phyloP scores from a whole-genome alignment of 257 asterid species.

The Solanum piurae region DNA sequence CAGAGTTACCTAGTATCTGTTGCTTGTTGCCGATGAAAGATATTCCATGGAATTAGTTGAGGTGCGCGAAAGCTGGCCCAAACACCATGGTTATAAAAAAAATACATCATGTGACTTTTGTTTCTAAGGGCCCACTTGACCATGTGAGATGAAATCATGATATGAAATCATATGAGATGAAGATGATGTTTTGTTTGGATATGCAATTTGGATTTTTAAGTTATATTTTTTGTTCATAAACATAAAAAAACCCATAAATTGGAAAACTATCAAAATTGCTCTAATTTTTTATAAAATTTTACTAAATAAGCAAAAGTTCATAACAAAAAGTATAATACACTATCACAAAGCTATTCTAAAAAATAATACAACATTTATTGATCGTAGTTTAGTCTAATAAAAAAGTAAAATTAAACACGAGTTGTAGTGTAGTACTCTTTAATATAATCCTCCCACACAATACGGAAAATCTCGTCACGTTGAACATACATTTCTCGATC shows the following conservation, averaged over 20 bases:
- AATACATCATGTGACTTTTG: background rate
- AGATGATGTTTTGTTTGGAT: background rate
- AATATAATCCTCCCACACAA: background rate
- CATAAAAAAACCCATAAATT: background rate
- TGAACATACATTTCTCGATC: background rate
- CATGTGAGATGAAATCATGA: background rate
- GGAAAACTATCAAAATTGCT: background rate
- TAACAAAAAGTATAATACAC: background rate
- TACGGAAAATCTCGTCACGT: background rate
- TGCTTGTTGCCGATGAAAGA: background rate
- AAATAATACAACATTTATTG: background rate
- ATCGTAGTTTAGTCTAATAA: background rate
- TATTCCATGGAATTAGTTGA: background rate
- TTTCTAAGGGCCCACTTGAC: background rate
- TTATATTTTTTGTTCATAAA: background rate
- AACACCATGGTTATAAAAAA: background rate
- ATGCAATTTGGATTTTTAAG: background rate
- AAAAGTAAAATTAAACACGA: background rate
- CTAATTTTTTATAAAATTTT: background rate
- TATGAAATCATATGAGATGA: background rate
- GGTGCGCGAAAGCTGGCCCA: background rate
- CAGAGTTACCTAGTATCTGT: background rate
- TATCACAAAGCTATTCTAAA: background rate
- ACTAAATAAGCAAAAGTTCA: background rate
- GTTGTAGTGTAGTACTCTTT: background rate